Base-by-base conservation (phyloP, 192 early-diverging fungal species). In the Rhizophagus prolifer region DNA sequence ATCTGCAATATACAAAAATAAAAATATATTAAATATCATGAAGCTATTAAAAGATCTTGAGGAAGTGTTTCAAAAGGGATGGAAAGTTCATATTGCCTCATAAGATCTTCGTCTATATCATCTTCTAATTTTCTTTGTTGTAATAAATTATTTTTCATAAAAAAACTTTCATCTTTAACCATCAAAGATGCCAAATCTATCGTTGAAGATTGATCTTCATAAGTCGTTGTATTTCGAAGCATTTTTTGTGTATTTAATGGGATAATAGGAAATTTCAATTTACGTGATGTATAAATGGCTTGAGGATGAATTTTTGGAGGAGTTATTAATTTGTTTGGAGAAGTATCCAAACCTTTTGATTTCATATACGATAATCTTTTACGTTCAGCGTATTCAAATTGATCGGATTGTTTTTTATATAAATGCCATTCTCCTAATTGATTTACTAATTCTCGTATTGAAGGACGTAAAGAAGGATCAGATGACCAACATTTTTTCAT, bases 261-360 rank as follows among this genome's bases (percentile, higher is more conserved):
- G 10, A 71, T 25, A n/a, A 70, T 54, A 14, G 71, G 71, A 38
- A 72, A 59, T 72, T 72, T 72, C 1, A 72, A 6, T 34, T 72
- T 46, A 19, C 58, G 23, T 13, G 54, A 31, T 21, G 71, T 36
- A 72, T 72, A 72, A 31, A 72, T 72, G 0, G 71, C 71, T 59
- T 72, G 71, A 9, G 58, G 71, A 72, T 72, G 71, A 4, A 59
- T 38, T 59, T 72, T 59, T n/a, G 31, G 50, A n/a, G 71, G 71
- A 19, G 31, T 34, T n/a, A 72, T 4, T 58, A 72, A 31, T 72
- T 19, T 59, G 7, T 31, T 58, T 9, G 31, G 58, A 38, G 71
- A n/a, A 7, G 69, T 70, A 59, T 72, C 71, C 1, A 44, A 21
- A 12, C 71, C 71, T 58, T 54, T 46, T 9, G 50, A 13, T 59